Percentiles rank a stretch among this genome's conserved stretches.
Conservation (phyloP, 2,329 filamentous ascomycete species). For the Pestalotiopsis sp. region DNA sequence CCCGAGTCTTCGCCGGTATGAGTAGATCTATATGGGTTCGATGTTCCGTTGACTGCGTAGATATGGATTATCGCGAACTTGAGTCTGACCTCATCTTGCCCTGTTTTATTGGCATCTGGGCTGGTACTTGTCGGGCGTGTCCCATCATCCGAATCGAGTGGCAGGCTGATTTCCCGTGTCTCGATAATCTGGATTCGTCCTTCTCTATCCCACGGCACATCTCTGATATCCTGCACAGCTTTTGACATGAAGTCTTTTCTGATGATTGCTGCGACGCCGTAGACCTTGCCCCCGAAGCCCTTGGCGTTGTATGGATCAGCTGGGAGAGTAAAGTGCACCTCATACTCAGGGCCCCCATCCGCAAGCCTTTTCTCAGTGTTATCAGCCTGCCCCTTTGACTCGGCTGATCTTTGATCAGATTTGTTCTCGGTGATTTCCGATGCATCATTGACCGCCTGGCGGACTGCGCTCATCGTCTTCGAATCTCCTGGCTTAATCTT, state of each 20-base stretch:
- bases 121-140: not conserved
- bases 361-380: not conserved
- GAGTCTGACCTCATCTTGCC: not conserved
- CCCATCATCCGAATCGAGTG: not conserved
- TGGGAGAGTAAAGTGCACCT: conserved; percentile 48
- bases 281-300: conserved; percentile 52
- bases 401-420: no score
- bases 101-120: not conserved
- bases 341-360: conserved; percentile 40
- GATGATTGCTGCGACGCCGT: conserved; percentile 54
- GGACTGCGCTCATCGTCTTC: conserved; percentile 13
- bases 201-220: conserved; percentile 54
- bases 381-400: not conserved
- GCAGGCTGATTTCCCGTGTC: conserved; percentile 20
- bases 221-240: conserved; percentile 34
- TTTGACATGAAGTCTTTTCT: conserved; percentile 42
- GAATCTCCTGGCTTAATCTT: conserved; percentile 18
- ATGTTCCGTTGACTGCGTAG: conserved; percentile 57
- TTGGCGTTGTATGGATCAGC: conserved; percentile 51
- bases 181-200: conserved; percentile 53
- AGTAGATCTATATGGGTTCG: conserved; percentile 45
- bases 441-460: conserved; percentile 1
- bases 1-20: conserved; percentile 43
- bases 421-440: not conserved
- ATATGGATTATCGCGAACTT: conserved; percentile 53